Conservation (phyloP, 2,329 filamentous ascomycete species). For the Parastagonospora nodorum region DNA sequence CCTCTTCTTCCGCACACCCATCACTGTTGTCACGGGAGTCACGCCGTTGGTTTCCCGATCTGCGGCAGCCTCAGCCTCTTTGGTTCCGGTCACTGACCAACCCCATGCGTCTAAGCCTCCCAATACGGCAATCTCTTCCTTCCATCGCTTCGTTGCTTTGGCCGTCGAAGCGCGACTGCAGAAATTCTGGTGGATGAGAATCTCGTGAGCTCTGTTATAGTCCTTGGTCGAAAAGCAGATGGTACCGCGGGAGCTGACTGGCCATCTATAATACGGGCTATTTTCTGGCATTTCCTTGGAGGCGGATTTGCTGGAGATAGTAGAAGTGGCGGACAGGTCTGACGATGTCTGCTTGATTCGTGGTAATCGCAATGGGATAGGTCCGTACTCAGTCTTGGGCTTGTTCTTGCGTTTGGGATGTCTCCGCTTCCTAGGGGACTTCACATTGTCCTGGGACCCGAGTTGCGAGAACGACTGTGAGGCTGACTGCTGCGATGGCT, state of each 20-base stretch:
- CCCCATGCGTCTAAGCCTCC: slow-evolving; percentile 35
- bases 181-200: slow-evolving; percentile 77
- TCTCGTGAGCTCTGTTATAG: slow-evolving; percentile 71
- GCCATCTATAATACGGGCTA: slow-evolving; percentile 71
- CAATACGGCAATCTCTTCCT: slow-evolving; percentile 64
- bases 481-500: slow-evolving; percentile 29
- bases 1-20: slow-evolving; percentile 44
- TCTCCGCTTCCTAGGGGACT: slow-evolving; percentile 20
- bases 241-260: slow-evolving; percentile 63
- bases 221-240: slow-evolving; percentile 66
- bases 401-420: slow-evolving; percentile 24
- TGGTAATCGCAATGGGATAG: slow-evolving; percentile 67
- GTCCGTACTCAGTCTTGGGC: slow-evolving; percentile 53
- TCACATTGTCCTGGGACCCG: slow-evolving; percentile 19
- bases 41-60: slow-evolving; percentile 6
- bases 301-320: slow-evolving; percentile 43
- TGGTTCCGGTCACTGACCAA: slow-evolving; percentile 33
- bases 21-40: slow-evolving; percentile 27
- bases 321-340: slow-evolving; percentile 51
- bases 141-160: slow-evolving; percentile 72
- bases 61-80: slow-evolving; percentile 14
- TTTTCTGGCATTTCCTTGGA: slow-evolving; percentile 54
- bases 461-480: slow-evolving; percentile 24
- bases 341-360: slow-evolving; percentile 62
- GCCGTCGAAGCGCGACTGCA: slow-evolving; percentile 65